Evolutionary conservation across 805 yeast genomes (phyloP), one percentile per base, ranked within the genome.

Genomic region (Brettanomyces sp.): DNA sequence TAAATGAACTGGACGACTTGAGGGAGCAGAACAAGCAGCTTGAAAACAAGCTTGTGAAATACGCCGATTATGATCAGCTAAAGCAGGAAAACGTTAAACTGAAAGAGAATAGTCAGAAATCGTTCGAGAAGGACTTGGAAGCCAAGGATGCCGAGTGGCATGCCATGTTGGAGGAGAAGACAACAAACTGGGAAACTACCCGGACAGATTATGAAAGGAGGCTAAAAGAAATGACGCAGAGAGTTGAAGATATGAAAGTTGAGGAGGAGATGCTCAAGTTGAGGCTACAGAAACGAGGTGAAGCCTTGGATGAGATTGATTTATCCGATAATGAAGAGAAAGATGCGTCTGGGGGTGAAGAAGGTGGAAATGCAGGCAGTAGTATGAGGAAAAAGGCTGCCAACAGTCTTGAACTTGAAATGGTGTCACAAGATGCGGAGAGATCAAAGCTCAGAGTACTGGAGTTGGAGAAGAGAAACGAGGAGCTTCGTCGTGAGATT

Each of bases 51-150:
- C 58, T 86, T 36, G 66, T 82, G 14, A 71, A 72, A 46, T 76
- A 67, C 56, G 86, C 91, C 0, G 96, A 90, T 64, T 89, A 89
- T 60, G 91, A 86, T 36, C 79, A 77, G 44, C 59, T 90, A 49
- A 83, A 85, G 56, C 71, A 74, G 34, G 73, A 86, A 51, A 64
- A 87, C 21, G 59, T 73, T 22, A 74, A 78, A 49, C 13, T 23
- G 46, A 64, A 72, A 25, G 95, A 86, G 58, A 79, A 75, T 53
- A 3, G n/a, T 2, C 77, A 75, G 46, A 64, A 80, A 35, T 79
- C 80, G 0, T 79, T 76, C 47, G 66, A 74, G 3, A 64, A 80
- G 21, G 69, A 75, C 9, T 70, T 74, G 30, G 73, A 77, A 52
- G 66, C 85, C 11, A 67, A 69, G 22, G 83, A 90, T 4, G 85